Evolutionary conservation across 1,284 basidiomycete species (phyloP).

Genomic region (Ganoderma multipileum): DNA sequence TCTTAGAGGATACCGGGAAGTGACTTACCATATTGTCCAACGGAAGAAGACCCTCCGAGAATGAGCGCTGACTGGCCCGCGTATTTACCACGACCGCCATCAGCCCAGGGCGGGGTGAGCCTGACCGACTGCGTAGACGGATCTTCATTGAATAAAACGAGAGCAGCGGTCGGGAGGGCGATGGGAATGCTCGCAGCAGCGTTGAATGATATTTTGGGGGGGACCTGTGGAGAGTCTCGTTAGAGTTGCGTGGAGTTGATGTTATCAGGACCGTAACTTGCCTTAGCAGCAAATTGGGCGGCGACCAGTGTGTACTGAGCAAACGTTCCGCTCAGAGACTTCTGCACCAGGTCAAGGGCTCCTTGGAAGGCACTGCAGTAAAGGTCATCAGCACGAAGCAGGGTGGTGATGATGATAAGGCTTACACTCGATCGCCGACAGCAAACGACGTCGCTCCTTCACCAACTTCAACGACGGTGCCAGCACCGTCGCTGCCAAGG

Average conservation of each 20-base stretch:
- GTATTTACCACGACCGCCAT: conserved; percentile 40
- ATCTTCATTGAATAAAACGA: conserved; percentile 25
- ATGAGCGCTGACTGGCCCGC: conserved; percentile 37
- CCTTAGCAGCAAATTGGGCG: conserved; percentile 13
- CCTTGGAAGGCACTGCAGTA: conserved; percentile 10
- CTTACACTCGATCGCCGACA: conserved; percentile 66
- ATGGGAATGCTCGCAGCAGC: conserved; percentile 32
- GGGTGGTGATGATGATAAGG: neutral
- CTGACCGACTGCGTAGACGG: conserved; percentile 33
- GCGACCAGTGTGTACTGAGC: conserved; percentile 39
- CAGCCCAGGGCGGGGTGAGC: conserved; percentile 34
- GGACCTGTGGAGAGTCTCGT: conserved; percentile 27
- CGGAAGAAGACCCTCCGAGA: conserved; percentile 44
- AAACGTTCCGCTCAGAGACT: conserved; percentile 51
- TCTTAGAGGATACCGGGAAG: neutral
- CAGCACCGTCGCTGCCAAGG: conserved; percentile 65
- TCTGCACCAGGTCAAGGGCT: conserved; percentile 36
- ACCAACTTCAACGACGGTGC: conserved; percentile 61
- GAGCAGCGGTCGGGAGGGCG: conserved; percentile 30
- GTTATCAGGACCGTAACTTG: neutral
- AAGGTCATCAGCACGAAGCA: neutral
- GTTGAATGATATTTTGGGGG: conserved; percentile 32
- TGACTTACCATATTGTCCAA: conserved; percentile 44
- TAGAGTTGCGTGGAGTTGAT: neutral
- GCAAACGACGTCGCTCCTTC: conserved; percentile 55